These are phyloP conservation scores for Aspergillus unguis DNA, from an alignment of 2,329 filamentous ascomycete species.

Conservation along the genomic window DNA sequence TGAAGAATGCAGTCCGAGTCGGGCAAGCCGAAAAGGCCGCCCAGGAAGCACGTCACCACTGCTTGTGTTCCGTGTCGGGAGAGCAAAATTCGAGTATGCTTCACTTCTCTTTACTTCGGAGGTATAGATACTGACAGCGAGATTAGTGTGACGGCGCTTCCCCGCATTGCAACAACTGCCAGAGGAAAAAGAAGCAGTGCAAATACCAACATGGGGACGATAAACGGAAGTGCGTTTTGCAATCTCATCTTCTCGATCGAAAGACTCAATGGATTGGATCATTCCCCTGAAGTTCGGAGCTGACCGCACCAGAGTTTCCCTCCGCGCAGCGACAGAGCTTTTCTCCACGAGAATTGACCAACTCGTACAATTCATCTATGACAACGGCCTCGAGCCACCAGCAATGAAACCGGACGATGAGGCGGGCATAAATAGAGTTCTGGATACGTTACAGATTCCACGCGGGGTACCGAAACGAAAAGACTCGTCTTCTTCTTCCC, in stretches of 20 bases:
- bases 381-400: conserved; percentile 40
- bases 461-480: background rate
- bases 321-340: conserved; percentile 21
- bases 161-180: conserved; percentile 39
- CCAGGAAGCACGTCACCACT: conserved; percentile 44
- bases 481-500: background rate
- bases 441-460: conserved; percentile 31
- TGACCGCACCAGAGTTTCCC: conserved; percentile 13
- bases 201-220: conserved; percentile 39
- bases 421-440: conserved; percentile 35
- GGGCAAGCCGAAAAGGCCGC: conserved; percentile 6
- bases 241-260: background rate
- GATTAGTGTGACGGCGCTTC: conserved; percentile 37
- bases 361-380: conserved; percentile 40
- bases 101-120: background rate
- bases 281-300: background rate
- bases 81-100: conserved; percentile 43
- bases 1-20: conserved; percentile 4
- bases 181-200: conserved; percentile 38
- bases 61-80: conserved; percentile 46
- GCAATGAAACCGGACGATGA: conserved; percentile 40
- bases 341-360: conserved; percentile 40
- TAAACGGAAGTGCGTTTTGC: conserved; percentile 36
- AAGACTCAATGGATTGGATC: background rate
- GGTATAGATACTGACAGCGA: background rate